A percentile compares a stretch with the other conserved stretches of the same genome.
Evolutionary conservation across 2,329 filamentous ascomycete species (phyloP).

Genomic region (Sphaerostilbella broomeana): DNA sequence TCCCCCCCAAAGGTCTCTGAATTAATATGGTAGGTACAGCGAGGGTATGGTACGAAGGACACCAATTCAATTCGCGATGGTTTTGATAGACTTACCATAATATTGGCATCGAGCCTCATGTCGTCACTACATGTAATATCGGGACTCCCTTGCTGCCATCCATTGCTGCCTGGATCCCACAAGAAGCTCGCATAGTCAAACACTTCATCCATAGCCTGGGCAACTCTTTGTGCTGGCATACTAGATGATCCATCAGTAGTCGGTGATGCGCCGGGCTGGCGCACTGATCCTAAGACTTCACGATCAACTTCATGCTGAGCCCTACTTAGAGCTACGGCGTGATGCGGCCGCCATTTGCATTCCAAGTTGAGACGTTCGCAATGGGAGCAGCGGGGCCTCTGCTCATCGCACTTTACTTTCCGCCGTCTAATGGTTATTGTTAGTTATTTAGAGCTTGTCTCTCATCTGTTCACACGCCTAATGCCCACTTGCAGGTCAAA

Average conservation of each 20-base stretch:
- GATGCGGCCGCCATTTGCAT: slow-evolving; percentile 40
- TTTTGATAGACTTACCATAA: slow-evolving; percentile 16
- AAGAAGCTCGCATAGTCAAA: slow-evolving; percentile 44
- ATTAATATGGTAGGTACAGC: too few relatives aligned
- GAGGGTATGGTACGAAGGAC: too few relatives aligned
- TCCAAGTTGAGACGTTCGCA: slow-evolving; percentile 46
- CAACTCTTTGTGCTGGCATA: slow-evolving; percentile 20
- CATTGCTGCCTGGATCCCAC: slow-evolving; percentile 34
- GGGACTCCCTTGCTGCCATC: slow-evolving; percentile 18
- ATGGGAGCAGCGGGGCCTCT: slow-evolving; percentile 42
- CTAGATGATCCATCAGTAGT: slow-evolving; percentile 23
- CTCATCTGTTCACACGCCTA: background rate
- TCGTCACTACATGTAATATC: slow-evolving; percentile 1
- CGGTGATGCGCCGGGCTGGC: slow-evolving; percentile 22
- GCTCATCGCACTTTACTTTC: slow-evolving; percentile 33
- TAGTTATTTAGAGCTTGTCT: background rate
- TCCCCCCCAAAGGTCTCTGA: too few relatives aligned
- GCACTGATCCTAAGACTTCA: slow-evolving; percentile 11
- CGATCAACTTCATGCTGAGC: slow-evolving; percentile 19
- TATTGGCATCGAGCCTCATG: background rate
- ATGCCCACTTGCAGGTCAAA: slow-evolving; percentile 10
- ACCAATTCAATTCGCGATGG: background rate
- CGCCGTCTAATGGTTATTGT: too few relatives aligned
- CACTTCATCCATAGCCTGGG: slow-evolving; percentile 34
- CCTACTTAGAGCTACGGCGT: slow-evolving; percentile 1